Conservation (phyloP, 2,329 filamentous ascomycete genomes). For the Coniella lustricola region DNA sequence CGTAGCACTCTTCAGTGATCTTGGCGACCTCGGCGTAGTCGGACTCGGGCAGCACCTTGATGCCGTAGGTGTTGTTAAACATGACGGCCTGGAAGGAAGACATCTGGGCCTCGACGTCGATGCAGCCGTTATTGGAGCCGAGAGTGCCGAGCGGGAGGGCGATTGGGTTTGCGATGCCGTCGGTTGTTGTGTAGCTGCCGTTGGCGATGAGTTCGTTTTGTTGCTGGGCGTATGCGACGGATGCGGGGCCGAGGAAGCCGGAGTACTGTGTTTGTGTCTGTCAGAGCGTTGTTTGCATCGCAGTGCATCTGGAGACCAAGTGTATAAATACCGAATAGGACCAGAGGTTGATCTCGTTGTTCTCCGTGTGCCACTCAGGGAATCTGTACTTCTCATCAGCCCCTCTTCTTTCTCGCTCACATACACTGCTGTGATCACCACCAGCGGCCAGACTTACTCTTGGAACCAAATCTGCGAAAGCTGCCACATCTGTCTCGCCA, state of each 20-base stretch:
- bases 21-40: slow-evolving; percentile 9
- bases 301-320: not conserved
- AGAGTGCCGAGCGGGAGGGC: slow-evolving; percentile 20
- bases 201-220: slow-evolving; percentile 21
- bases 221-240: slow-evolving; percentile 22
- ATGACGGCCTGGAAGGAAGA: slow-evolving; percentile 18
- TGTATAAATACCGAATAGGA: slow-evolving; percentile 13
- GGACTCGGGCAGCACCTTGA: slow-evolving; percentile 11
- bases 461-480: slow-evolving; percentile 50
- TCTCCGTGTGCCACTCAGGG: slow-evolving; percentile 41
- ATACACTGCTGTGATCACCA: not conserved
- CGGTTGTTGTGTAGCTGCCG: slow-evolving; percentile 4
- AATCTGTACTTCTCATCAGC: slow-evolving; percentile 26
- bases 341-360: slow-evolving; percentile 46
- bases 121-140: slow-evolving; percentile 23
- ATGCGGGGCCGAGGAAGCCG: slow-evolving; percentile 26
- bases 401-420: not conserved
- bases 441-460: slow-evolving; percentile 28
- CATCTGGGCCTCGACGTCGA: slow-evolving; percentile 21
- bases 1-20: slow-evolving; percentile 14
- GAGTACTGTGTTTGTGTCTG: slow-evolving; percentile 15
- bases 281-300: slow-evolving; percentile 14
- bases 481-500: slow-evolving; percentile 44
- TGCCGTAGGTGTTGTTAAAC: slow-evolving; percentile 19
- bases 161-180: slow-evolving; percentile 15